Percentiles rank a stretch among this genome's conserved stretches.
Evolutionary conservation across 139 green algal species (phyloP).

Genomic region (Coelastrella sp.): DNA sequence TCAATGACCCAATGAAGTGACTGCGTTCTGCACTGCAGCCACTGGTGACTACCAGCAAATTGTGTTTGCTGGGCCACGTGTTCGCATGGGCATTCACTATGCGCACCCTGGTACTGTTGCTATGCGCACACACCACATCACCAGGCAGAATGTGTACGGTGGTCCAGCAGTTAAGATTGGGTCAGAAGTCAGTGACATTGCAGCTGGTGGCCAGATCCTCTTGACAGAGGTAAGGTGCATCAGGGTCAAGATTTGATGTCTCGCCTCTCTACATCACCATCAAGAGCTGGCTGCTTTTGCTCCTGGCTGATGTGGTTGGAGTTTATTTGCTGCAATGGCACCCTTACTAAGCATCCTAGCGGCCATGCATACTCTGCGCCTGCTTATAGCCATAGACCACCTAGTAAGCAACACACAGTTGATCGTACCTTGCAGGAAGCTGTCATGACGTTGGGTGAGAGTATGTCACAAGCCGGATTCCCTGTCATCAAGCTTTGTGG

Average conservation of each 20-base stretch:
- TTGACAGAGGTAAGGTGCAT: slow-evolving; percentile 49
- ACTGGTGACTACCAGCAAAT: not conserved
- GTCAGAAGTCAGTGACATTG: slow-evolving; percentile 67
- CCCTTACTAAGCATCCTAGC: no score
- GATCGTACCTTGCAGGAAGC: slow-evolving; percentile 77
- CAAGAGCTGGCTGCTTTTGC: no score
- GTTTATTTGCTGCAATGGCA: no score
- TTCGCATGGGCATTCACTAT: slow-evolving; percentile 91
- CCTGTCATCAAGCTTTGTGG: slow-evolving; percentile 83
- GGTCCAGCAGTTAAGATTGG: slow-evolving; percentile 75
- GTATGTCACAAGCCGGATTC: slow-evolving; percentile 77
- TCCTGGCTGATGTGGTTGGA: no score
- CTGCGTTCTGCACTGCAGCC: not conserved
- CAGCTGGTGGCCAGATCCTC: slow-evolving; percentile 79
- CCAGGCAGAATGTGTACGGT: slow-evolving; percentile 79
- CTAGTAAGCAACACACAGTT: no score
- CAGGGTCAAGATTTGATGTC: slow-evolving; percentile 5
- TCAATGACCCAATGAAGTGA: no score
- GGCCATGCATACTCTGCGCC: no score
- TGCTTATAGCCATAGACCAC: no score
- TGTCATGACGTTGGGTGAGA: slow-evolving; percentile 67
- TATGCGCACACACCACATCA: slow-evolving; percentile 76
- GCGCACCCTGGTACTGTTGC: slow-evolving; percentile 76
- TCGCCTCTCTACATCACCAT: no score
- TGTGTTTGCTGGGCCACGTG: slow-evolving; percentile 68